A percentile compares a stretch with the other conserved stretches of the same genome.
These are phyloP conservation scores for Capsicum pubescens DNA, from an alignment of 257 asterid genomes.

Conservation along the genomic window DNA sequence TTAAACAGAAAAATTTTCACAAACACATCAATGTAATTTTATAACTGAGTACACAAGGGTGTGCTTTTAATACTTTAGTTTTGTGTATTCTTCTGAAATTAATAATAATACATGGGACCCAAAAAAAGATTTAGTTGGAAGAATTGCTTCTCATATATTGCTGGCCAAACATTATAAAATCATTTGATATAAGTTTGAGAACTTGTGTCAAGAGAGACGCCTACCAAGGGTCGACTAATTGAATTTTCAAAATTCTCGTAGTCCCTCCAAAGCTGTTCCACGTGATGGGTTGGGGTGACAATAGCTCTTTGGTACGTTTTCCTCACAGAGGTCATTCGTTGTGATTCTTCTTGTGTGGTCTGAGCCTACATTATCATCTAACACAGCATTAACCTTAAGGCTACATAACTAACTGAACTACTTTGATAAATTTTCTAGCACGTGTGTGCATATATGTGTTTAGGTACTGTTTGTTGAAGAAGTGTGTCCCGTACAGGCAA, in stretches of 20 bases:
- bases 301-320: conserved; percentile 91
- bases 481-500: conserved; percentile 67
- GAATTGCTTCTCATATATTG: neutral
- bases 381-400: conserved; percentile 31
- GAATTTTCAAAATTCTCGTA: conserved; percentile 96
- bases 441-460: neutral
- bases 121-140: conserved; percentile 13
- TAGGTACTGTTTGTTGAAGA: conserved; percentile 25
- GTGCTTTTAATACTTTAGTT: neutral
- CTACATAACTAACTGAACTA: conserved; percentile 26
- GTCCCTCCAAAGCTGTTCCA: conserved; percentile 98
- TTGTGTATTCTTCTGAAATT: neutral
- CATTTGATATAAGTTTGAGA: conserved; percentile 27
- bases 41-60: neutral
- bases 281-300: conserved; percentile 84
- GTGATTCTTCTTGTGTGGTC: conserved; percentile 73
- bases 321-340: conserved; percentile 81
- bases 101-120: neutral
- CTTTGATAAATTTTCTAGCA: neutral
- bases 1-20: neutral
- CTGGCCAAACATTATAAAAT: conserved; percentile 3
- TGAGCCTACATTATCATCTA: conserved; percentile 67
- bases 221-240: conserved; percentile 94
- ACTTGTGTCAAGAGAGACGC: conserved; percentile 29
- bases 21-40: neutral